Conservation (phyloP, 2,329 filamentous ascomycete genomes). For the Bipolaris gigantea region DNA sequence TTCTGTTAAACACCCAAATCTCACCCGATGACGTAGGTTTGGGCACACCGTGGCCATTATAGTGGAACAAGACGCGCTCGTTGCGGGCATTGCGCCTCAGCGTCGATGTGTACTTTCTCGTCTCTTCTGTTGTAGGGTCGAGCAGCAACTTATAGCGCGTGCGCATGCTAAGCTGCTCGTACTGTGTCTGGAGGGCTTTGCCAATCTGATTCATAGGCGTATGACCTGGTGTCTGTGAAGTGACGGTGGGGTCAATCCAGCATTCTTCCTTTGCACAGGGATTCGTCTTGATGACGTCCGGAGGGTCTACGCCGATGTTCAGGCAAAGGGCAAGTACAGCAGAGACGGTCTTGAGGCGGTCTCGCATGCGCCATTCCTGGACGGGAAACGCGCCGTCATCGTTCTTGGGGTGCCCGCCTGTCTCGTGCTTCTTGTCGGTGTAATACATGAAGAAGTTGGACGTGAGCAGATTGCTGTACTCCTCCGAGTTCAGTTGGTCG, state of each 20-base stretch:
- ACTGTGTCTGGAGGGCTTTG: conserved; percentile 93
- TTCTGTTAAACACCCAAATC: conserved; percentile 99
- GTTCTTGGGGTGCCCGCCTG: conserved; percentile 79
- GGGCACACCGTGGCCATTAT: conserved; percentile 96
- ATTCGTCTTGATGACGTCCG: conserved; percentile 93
- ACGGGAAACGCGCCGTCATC: conserved; percentile 59
- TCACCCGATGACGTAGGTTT: conserved; percentile 94
- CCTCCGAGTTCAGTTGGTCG: conserved; percentile 86
- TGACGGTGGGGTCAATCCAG: conserved; percentile 89
- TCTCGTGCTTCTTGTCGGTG: conserved; percentile 96
- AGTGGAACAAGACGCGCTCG: conserved; percentile 94
- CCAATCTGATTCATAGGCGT: conserved; percentile 94
- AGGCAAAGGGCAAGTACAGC: conserved; percentile 92
- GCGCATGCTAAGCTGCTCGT: conserved; percentile 90
- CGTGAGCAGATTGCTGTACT: conserved; percentile 81
- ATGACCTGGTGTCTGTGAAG: conserved; percentile 67
- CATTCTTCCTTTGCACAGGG: conserved; percentile 93
- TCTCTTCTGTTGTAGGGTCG: conserved; percentile 95
- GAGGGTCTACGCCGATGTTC: conserved; percentile 96
- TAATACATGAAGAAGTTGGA: conserved; percentile 99
- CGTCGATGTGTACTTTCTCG: conserved; percentile 92
- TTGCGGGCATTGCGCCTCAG: conserved; percentile 91
- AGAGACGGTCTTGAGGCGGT: conserved; percentile 93
- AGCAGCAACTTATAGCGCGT: conserved; percentile 98
- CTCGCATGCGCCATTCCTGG: conserved; percentile 96